Evolutionary conservation across 1,139 yeast genomes (phyloP), one percentile per base, ranked within the genome.

Genomic region (Entelexis sorbosivorans): DNA sequence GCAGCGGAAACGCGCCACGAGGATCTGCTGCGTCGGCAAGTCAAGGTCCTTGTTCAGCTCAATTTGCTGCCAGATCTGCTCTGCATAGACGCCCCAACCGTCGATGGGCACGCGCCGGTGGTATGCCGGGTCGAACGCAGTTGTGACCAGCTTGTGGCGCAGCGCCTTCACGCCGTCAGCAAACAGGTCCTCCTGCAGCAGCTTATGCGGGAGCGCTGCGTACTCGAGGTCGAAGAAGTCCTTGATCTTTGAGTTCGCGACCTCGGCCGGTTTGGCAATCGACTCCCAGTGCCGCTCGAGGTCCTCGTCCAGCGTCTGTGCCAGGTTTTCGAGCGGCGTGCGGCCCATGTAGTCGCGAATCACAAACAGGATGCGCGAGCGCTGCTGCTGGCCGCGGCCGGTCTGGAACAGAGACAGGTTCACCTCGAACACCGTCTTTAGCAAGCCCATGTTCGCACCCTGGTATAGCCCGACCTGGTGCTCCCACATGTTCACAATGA

Each of bases 401-500:
- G 66, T 59, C 49, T 73, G 84, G 66, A 91, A 91, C 42, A 93
- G 71, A 3, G 94, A 78, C 58, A 91, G 71, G 64, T 93, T 91
- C 34, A 91, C 98, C 64, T 91, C 98, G 69, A 91, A 89, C 4
- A 91, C 98, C 0, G 98, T 91, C 64, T 88, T 89, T 59, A 91
- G 73, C 49, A 91, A 70, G 1, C 94, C 98, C 96, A 91, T 84
- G 63, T 91, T 91, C 26, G 97, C 96, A 47, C 98, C 98, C 65
- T 91, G 97, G 64, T 91, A 91, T 49, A 93, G 73, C 5, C 98
- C 98, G 51, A 91, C 89, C 66, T 91, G 98, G 60, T 87, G 85
- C 66, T 91, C 98, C 97, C 98, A 91, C 65, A 91, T 79, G 66
- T 91, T 91, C 50, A 91, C 82, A 56, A 91, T 88, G 61, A 91